phyloP scores from a whole-genome alignment of 2,329 filamentous ascomycete genomes.

The Colletotrichum sp. region DNA sequence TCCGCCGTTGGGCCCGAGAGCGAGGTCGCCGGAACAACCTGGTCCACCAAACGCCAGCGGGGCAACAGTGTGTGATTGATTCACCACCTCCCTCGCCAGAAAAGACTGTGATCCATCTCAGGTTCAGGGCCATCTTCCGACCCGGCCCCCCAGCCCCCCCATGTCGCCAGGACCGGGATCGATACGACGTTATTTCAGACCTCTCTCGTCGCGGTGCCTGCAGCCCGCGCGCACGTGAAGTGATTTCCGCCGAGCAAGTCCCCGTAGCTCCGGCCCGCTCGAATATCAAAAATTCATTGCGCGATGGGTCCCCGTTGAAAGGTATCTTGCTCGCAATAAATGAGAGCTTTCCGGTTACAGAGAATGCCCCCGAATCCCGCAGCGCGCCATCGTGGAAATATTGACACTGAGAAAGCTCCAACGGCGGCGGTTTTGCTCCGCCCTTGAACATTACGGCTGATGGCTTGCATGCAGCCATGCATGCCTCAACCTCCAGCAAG shows the following conservation, averaged over 20 bases:
- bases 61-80: neutral
- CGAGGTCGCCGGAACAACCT: neutral
- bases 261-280: neutral
- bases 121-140: constrained; percentile 1
- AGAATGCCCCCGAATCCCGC: neutral
- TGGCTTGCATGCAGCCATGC: neutral
- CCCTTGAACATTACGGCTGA: neutral
- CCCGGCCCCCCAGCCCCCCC: neutral
- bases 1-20: constrained; percentile 1
- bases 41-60: neutral
- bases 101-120: neutral
- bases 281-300: neutral
- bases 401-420: neutral
- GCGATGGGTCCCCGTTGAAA: neutral
- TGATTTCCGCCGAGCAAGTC: neutral
- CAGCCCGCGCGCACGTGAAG: neutral
- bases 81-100: neutral
- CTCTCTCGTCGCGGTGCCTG: neutral
- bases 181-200: constrained; percentile 2
- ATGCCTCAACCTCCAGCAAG: neutral
- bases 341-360: neutral
- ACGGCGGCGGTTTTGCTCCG: neutral
- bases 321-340: neutral
- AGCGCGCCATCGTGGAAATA: neutral
- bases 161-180: neutral